Conservation (phyloP, 1,139 yeast species). For the Diutina sp. region DNA sequence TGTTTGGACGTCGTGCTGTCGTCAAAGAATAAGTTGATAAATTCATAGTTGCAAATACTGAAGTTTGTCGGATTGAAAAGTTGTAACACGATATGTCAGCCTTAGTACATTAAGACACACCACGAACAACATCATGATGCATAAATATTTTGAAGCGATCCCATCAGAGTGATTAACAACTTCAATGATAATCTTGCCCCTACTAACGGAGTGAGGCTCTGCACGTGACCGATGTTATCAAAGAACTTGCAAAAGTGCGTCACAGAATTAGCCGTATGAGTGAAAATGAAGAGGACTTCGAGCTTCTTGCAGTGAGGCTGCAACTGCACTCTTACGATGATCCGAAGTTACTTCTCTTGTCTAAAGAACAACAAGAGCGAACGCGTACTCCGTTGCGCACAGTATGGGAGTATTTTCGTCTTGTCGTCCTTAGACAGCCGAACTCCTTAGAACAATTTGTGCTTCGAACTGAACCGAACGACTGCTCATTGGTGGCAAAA, state of each 20-base stretch:
- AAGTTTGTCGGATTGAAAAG: too few relatives aligned
- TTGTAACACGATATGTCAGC: too few relatives aligned
- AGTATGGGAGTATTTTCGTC: neutral
- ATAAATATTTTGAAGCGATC: too few relatives aligned
- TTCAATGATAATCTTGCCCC: too few relatives aligned
- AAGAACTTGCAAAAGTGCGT: neutral
- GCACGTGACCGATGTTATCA: neutral
- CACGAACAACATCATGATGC: too few relatives aligned
- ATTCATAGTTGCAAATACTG: too few relatives aligned
- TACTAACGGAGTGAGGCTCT: too few relatives aligned
- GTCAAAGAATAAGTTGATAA: too few relatives aligned
- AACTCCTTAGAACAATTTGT: conserved; percentile 31
- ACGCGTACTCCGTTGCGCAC: neutral
- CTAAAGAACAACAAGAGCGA: neutral
- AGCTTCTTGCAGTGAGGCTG: neutral
- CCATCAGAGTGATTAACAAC: too few relatives aligned
- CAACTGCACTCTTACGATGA: neutral
- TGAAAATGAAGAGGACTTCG: neutral
- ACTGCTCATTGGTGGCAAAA: conserved; percentile 41
- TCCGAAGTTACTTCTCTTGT: neutral
- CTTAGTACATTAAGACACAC: too few relatives aligned
- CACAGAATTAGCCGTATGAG: neutral
- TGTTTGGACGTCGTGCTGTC: too few relatives aligned
- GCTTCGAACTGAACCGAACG: conserved; percentile 34
- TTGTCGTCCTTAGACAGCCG: neutral